Evolutionary conservation across 306 rosid species (phyloP), one percentile per base, ranked within the genome.

Genomic region (Sindora glabra): DNA sequence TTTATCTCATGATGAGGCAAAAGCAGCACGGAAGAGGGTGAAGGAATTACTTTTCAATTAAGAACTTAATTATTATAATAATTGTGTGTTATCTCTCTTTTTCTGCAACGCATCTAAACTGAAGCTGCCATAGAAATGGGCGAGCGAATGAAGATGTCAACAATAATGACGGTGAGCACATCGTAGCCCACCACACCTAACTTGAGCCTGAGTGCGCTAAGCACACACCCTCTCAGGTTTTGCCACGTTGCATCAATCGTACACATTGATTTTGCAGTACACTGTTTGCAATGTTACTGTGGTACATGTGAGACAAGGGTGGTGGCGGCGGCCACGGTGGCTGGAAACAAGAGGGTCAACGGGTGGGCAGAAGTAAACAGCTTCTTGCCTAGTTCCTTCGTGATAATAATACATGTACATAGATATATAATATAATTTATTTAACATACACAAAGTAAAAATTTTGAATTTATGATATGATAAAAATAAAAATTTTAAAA

Each of bases 1-100:
- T 61, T 61, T 41, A 26, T 10, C 32, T 19, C 54, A 71, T 50
- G 59, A 57, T 61, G 69, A 62, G 46, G 59, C 57, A 39, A 30
- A 77, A 58, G 56, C 19, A 29, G 25, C 64, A 24, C 29, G 40
- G 40, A 33, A 14, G 46, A 13, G 17, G 44, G 6, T 8, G 12
- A 19, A 36, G 8, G 8, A 24, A 6, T 0, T 10, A 5, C 16
- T 33, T 29, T n/a, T 58, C 16, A 29, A 5, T 11, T 10, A 29
- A 21, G 27, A 42, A 16, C 3, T 59, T 59, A 16, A 59, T 59
- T 27, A 42, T 41, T 42, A 48, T 14, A 57, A 48, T 38, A 33
- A 42, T 34, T 33, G 36, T 40, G 2, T 29, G 8, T 29, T 2
- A 29, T 29, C 5, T 29, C 34, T 29, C 8, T 29, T 29, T 9